phyloP scores from a whole-genome alignment of 768 basidiomycete genomes.

The Termitomyces sp. region DNA sequence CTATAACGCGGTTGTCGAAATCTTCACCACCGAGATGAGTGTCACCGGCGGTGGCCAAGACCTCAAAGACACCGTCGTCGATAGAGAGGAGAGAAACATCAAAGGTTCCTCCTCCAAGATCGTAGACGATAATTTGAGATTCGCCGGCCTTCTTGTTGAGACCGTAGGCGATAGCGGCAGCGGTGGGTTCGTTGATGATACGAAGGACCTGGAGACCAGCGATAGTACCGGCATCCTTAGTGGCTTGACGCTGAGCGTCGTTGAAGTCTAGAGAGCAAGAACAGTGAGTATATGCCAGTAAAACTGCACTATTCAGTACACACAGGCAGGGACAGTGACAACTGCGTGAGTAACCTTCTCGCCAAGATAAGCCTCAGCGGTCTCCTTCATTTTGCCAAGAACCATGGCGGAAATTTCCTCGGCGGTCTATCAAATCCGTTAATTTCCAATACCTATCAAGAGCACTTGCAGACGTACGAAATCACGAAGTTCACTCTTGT shows the following conservation, averaged over 20 bases:
- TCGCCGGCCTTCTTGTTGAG: constrained; percentile 95
- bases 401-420: constrained; percentile 98
- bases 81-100: constrained; percentile 96
- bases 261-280: constrained; percentile 73
- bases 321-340: constrained; percentile 95
- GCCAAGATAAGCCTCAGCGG: constrained; percentile 96
- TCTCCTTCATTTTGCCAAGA: constrained; percentile 98
- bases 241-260: constrained; percentile 98
- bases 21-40: constrained; percentile 96
- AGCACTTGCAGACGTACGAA: constrained; percentile 58
- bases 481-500: constrained; percentile 75
- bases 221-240: constrained; percentile 96
- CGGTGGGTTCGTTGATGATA: constrained; percentile 97
- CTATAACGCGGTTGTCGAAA: constrained; percentile 92
- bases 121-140: constrained; percentile 95
- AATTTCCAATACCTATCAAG: neutral
- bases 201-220: constrained; percentile 93
- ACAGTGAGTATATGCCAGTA: neutral
- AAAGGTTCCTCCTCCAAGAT: constrained; percentile 98
- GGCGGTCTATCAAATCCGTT: constrained; percentile 55
- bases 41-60: constrained; percentile 88
- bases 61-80: constrained; percentile 91
- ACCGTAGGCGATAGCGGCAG: constrained; percentile 97
- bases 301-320: constrained; percentile 19
- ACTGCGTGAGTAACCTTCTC: constrained; percentile 96